Conservation (phyloP, 306 rosid genomes). For the Adenanthera pavonina region DNA sequence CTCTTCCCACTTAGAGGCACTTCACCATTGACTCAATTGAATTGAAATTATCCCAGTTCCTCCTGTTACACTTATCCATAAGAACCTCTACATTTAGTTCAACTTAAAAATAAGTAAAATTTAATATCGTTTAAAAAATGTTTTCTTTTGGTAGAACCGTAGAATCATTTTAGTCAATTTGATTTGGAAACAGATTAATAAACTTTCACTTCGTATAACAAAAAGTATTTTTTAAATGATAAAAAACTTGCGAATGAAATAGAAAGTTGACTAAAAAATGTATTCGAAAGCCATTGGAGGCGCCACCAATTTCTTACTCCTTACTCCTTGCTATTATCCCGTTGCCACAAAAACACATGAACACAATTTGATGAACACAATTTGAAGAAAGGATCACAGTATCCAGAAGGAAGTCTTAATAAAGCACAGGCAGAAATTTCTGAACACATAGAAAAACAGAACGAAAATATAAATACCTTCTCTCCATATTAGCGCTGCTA, state of each 20-base stretch:
- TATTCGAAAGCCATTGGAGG: background rate
- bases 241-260: background rate
- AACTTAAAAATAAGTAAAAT: background rate
- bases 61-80: background rate
- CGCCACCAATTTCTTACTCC: background rate
- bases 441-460: background rate
- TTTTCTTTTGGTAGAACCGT: no score
- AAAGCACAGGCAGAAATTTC: background rate
- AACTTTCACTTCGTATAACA: background rate
- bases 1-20: background rate
- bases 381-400: background rate
- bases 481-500: conserved; percentile 25
- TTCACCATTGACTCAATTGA: background rate
- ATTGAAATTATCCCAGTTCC: background rate
- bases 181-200: background rate
- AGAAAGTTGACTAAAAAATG: background rate
- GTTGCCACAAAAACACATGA: background rate
- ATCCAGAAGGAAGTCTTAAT: background rate
- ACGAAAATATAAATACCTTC: conserved; percentile 36
- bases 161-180: background rate
- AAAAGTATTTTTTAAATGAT: no score
- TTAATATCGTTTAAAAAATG: no score
- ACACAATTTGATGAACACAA: background rate
- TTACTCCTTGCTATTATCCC: background rate
- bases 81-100: no score